Evolutionary conservation across 108 stramenopile genomes (phyloP).

Genomic region (Asterionellopsis glacialis): DNA sequence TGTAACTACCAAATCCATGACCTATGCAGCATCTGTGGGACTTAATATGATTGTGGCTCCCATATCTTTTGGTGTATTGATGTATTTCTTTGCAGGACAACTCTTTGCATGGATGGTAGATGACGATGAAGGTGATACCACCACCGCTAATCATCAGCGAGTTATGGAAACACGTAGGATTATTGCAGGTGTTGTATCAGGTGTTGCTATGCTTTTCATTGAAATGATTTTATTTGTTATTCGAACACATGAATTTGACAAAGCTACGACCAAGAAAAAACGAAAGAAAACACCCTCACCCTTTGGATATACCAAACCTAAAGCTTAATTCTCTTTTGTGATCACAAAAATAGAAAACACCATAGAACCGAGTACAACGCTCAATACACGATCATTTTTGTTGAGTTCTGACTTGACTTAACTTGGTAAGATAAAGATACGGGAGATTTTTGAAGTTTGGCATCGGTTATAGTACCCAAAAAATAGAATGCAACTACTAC

Average conservation of each 20-base stretch:
- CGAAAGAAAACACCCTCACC: constrained; percentile 45
- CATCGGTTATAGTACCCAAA: not conserved
- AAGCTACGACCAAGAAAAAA: constrained; percentile 50
- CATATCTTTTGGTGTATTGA: constrained; percentile 74
- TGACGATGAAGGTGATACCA: not conserved
- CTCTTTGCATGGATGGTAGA: constrained; percentile 28
- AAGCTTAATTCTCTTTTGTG: not conserved
- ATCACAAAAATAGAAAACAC: too few relatives aligned
- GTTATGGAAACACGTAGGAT: constrained; percentile 63
- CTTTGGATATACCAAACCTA: constrained; percentile 39
- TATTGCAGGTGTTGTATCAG: constrained; percentile 69
- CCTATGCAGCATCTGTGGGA: constrained; percentile 76
- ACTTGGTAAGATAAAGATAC: too few relatives aligned
- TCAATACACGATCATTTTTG: too few relatives aligned
- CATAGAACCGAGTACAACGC: too few relatives aligned
- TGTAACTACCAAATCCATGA: constrained; percentile 70
- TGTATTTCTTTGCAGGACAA: constrained; percentile 77
- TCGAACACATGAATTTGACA: constrained; percentile 76
- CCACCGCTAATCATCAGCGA: not conserved
- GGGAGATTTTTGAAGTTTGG: too few relatives aligned
- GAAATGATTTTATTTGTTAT: constrained; percentile 89
- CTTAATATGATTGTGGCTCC: constrained; percentile 87
- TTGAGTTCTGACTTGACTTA: too few relatives aligned
- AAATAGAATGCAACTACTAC: not conserved
- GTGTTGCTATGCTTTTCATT: constrained; percentile 77